These are phyloP conservation scores for Phyllosticta capitalensis DNA, from an alignment of 2,329 filamentous ascomycete species.

Conservation along the genomic window DNA sequence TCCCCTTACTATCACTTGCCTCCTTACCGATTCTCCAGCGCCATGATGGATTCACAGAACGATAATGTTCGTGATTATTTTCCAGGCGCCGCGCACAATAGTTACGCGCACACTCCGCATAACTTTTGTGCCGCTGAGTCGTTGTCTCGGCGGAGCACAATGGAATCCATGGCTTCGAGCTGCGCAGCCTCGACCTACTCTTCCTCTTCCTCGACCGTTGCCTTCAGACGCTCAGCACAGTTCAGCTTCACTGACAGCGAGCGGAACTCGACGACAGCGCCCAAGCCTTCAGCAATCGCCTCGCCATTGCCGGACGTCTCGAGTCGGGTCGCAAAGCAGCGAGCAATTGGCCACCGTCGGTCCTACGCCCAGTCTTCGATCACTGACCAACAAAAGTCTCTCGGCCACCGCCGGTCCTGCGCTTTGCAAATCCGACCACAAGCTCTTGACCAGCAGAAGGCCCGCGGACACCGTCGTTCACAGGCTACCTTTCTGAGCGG, in stretches of 20 bases:
- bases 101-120: not conserved
- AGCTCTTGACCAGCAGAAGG: not conserved
- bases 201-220: no score
- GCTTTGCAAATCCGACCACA: not conserved
- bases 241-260: not conserved
- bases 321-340: not conserved
- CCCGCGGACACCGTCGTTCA: not conserved
- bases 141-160: not conserved
- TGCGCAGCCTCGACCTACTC: no score
- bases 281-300: not conserved
- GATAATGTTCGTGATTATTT: not conserved
- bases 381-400: not conserved
- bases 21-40: not conserved
- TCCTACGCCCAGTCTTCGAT: not conserved
- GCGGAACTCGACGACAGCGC: not conserved
- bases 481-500: not conserved
- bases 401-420: not conserved
- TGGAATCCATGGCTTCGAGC: not conserved
- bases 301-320: not conserved
- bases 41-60: not conserved
- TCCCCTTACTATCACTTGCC: not conserved
- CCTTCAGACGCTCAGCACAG: not conserved
- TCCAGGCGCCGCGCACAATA: not conserved
- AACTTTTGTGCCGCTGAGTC: not conserved
- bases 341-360: not conserved